phyloP scores from a whole-genome alignment of 495 filamentous ascomycete species.

The Lophium mytilinum region DNA sequence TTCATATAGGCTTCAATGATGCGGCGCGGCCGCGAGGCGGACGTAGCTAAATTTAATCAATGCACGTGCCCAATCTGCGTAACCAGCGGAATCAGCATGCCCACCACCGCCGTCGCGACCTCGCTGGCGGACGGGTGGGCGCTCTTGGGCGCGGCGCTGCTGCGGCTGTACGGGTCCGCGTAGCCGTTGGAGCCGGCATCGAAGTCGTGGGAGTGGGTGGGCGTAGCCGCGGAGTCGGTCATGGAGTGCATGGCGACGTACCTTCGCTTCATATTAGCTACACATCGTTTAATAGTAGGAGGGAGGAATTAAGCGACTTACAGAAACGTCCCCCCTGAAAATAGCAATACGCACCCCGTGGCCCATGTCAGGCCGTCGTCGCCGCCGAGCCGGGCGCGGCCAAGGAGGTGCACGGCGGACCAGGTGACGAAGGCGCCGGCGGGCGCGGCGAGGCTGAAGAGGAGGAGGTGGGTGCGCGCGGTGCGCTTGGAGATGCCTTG shows the following conservation, averaged over 20 bases:
- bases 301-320: slow-evolving; percentile 40
- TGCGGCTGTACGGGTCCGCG: slow-evolving; percentile 36
- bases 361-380: slow-evolving; percentile 62
- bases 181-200: slow-evolving; percentile 57
- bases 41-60: slow-evolving; percentile 35
- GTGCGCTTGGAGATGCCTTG: slow-evolving; percentile 80
- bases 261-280: too few species aligned
- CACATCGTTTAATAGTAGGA: too few species aligned
- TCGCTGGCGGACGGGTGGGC: slow-evolving; percentile 47
- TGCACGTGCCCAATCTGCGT: slow-evolving; percentile 88
- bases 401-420: slow-evolving; percentile 63
- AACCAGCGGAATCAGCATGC: slow-evolving; percentile 84
- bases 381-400: slow-evolving; percentile 38
- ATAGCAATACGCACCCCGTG: slow-evolving; percentile 85
- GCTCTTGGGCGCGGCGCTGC: slow-evolving; percentile 24
- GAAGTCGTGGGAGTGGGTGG: slow-evolving; percentile 36
- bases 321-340: slow-evolving; percentile 93
- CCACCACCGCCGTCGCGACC: slow-evolving; percentile 68
- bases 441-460: slow-evolving; percentile 89
- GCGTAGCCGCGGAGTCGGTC: slow-evolving; percentile 59
- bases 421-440: slow-evolving; percentile 80
- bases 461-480: slow-evolving; percentile 72
- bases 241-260: slow-evolving; percentile 99
- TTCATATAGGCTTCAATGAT: too few species aligned
- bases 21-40: too few species aligned